Evolutionary conservation across 2,329 filamentous ascomycete genomes (phyloP).

Genomic region (Paraphaeosphaeria sporulosa): DNA sequence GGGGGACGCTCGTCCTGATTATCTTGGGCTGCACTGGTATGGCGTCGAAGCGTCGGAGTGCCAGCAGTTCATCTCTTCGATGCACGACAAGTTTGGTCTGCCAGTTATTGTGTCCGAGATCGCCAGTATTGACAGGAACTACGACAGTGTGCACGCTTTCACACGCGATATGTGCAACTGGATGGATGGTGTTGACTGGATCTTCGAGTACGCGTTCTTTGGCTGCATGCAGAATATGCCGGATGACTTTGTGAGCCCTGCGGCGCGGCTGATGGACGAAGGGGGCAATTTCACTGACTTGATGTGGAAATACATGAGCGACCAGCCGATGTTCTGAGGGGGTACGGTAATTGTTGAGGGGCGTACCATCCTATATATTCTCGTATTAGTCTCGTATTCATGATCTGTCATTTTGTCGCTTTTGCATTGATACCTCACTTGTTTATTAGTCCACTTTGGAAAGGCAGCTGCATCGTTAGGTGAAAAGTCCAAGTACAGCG

Average conservation of each 20-base stretch:
- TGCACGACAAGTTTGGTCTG: slow-evolving; percentile 47
- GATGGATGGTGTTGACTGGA: slow-evolving; percentile 53
- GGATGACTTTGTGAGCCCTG: slow-evolving; percentile 56
- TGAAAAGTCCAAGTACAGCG: too few relatives aligned
- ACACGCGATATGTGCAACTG: slow-evolving; percentile 52
- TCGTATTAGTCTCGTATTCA: too few relatives aligned
- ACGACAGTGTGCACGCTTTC: slow-evolving; percentile 49
- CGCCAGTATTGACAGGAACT: slow-evolving; percentile 50
- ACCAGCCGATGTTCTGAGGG: slow-evolving; percentile 23
- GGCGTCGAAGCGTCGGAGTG: slow-evolving; percentile 44
- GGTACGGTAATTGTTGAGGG: too few relatives aligned
- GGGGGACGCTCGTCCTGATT: slow-evolving; percentile 49
- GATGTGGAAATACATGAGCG: slow-evolving; percentile 35
- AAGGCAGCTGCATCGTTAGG: too few relatives aligned
- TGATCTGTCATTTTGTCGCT: too few relatives aligned
- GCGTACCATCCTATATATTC: too few relatives aligned
- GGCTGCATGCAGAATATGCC: slow-evolving; percentile 52
- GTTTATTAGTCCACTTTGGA: too few relatives aligned
- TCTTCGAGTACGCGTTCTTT: slow-evolving; percentile 50
- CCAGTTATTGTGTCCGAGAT: slow-evolving; percentile 54
- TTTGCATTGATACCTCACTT: too few relatives aligned
- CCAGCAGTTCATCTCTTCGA: slow-evolving; percentile 47
- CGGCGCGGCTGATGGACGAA: slow-evolving; percentile 55
- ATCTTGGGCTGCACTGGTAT: slow-evolving; percentile 56
- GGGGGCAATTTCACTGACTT: slow-evolving; percentile 51